phyloP scores from a whole-genome alignment of 1,284 basidiomycete genomes.

The Puccinia hordei region DNA sequence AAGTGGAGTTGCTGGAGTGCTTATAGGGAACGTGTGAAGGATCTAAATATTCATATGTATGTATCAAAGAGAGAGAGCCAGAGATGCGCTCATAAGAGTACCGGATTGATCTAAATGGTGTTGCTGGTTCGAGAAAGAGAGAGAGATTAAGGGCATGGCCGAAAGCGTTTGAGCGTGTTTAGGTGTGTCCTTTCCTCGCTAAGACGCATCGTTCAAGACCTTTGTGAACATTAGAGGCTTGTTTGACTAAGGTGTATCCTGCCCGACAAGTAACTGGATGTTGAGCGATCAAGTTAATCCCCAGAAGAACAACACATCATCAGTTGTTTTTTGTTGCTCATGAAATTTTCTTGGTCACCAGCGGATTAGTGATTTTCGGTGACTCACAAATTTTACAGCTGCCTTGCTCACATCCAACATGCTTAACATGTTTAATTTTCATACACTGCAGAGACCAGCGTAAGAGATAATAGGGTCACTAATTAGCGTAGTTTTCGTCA shows the following conservation, averaged over 20 bases:
- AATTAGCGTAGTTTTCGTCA: background rate
- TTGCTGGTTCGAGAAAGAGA: too few relatives aligned
- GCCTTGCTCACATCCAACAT: conserved; percentile 25
- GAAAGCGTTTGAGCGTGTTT: too few relatives aligned
- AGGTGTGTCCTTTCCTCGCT: background rate
- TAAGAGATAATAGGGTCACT: background rate
- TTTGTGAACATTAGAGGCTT: background rate
- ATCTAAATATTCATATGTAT: too few relatives aligned
- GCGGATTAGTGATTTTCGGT: too few relatives aligned
- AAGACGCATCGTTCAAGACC: background rate
- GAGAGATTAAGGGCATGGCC: too few relatives aligned
- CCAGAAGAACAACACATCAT: background rate
- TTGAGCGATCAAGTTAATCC: background rate
- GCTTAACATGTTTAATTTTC: conserved; percentile 26
- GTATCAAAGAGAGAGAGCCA: too few relatives aligned
- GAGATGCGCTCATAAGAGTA: too few relatives aligned
- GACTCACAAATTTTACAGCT: conserved; percentile 27
- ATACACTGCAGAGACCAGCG: background rate
- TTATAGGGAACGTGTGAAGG: too few relatives aligned
- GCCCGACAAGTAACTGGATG: conserved; percentile 11
- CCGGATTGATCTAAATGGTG: too few relatives aligned
- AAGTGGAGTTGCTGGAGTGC: too few relatives aligned
- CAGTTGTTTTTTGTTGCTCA: too few relatives aligned
- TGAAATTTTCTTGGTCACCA: too few relatives aligned
- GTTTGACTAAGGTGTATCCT: conserved; percentile 18